These are phyloP conservation scores for Colletotrichum tropicale DNA, from an alignment of 2,329 filamentous ascomycete species.

Conservation along the genomic window DNA sequence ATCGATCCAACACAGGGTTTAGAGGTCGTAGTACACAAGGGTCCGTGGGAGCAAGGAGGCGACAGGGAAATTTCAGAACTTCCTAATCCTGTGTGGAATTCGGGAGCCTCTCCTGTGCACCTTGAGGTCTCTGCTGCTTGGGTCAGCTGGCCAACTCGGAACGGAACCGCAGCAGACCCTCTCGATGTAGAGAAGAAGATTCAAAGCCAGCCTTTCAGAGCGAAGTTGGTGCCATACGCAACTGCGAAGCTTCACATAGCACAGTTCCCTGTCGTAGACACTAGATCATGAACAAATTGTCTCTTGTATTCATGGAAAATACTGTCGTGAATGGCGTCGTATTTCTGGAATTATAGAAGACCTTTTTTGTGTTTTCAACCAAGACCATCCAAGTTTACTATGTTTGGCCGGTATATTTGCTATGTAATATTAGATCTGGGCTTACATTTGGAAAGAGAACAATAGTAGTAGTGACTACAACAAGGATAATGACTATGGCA, in stretches of 20 bases:
- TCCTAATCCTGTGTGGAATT: conserved; percentile 31
- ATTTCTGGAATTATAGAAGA: too few relatives aligned
- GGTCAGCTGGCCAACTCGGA: not conserved
- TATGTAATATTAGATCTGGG: fast-evolving
- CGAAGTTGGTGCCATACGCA: conserved; percentile 45
- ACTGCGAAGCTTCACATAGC: conserved; percentile 51
- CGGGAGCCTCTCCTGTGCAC: conserved; percentile 34
- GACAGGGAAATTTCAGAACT: conserved; percentile 27
- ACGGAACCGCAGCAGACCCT: conserved; percentile 1
- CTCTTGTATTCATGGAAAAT: not conserved
- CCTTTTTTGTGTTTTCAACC: not conserved
- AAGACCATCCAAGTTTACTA: too few relatives aligned
- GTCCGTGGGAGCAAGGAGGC: conserved; percentile 21
- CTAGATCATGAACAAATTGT: not conserved
- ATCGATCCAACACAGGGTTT: conserved; percentile 24
- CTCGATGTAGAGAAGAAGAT: conserved; percentile 32
- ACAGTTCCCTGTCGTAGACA: conserved; percentile 36
- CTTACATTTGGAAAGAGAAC: not conserved
- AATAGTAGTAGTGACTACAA: not conserved
- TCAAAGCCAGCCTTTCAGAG: conserved; percentile 12
- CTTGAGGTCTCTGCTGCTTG: conserved; percentile 32
- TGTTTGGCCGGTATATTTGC: fast-evolving
- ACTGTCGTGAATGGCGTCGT: fast-evolving
- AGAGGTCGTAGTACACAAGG: not conserved
- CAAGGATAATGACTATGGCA: too few relatives aligned